A percentile compares a stretch with the other conserved stretches of the same genome.
Conservation (phyloP, 306 rosid genomes). For the Medicago lupulina region DNA sequence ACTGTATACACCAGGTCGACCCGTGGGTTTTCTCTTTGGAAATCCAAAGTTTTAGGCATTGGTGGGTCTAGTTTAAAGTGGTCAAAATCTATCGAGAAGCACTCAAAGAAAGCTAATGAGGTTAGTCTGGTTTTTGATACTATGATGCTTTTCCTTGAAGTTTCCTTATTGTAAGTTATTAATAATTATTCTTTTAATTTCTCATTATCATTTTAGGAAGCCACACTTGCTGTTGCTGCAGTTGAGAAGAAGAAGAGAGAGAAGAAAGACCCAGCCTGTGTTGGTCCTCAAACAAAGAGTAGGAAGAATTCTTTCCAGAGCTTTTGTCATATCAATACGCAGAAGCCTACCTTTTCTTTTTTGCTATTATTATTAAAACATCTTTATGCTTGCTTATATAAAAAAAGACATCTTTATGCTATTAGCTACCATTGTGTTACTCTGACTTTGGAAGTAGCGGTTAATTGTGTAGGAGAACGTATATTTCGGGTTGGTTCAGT, state of each 20-base stretch:
- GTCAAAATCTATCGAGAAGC: constrained; percentile 95
- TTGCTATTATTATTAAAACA: neutral
- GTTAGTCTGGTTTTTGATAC: constrained; percentile 59
- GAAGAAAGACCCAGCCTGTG: constrained; percentile 56
- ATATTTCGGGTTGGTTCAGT: constrained; percentile 77
- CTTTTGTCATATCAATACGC: constrained; percentile 43
- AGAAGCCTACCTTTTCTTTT: constrained; percentile 10
- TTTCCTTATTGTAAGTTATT: constrained; percentile 7
- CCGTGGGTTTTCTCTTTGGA: constrained; percentile 88
- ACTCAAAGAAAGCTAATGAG: constrained; percentile 91
- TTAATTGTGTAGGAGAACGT: constrained; percentile 69
- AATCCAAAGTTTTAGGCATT: constrained; percentile 90
- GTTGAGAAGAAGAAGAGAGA: constrained; percentile 90
- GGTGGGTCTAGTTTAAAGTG: constrained; percentile 97
- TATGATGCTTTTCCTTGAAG: constrained; percentile 8
- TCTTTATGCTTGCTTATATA: neutral
- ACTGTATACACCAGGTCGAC: constrained; percentile 85
- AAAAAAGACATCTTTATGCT: too few species aligned
- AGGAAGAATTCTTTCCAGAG: constrained; percentile 69
- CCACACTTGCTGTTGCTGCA: constrained; percentile 95
- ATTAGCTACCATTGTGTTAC: too few species aligned
- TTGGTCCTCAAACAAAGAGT: constrained; percentile 59
- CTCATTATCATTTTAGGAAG: constrained; percentile 68
- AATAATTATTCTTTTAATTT: constrained; percentile 26
- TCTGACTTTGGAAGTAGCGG: constrained; percentile 30